phyloP scores from a whole-genome alignment of 2,329 filamentous ascomycete species.

The Diaporthe citri region DNA sequence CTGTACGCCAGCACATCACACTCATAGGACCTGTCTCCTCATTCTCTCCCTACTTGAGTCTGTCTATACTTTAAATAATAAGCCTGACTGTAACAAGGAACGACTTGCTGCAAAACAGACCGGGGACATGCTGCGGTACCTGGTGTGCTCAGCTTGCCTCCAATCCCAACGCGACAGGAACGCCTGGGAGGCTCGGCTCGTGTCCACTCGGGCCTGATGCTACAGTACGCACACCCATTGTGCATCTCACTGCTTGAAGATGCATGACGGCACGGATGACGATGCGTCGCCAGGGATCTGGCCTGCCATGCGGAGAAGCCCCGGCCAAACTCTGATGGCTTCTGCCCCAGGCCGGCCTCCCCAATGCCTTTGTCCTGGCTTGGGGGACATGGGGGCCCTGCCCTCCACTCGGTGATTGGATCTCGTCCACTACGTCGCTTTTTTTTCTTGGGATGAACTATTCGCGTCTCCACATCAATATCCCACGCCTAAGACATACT shows the following conservation, averaged over 20 bases:
- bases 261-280: conserved; percentile 29
- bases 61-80: background rate
- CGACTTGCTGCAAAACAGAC: background rate
- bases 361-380: background rate
- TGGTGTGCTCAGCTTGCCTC: background rate
- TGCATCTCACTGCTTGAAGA: background rate
- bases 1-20: background rate
- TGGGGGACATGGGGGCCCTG: conserved; percentile 19
- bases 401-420: conserved; percentile 13
- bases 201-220: background rate
- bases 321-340: conserved; percentile 5
- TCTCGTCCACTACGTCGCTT: conserved; percentile 1
- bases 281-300: conserved; percentile 16
- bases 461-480: conserved; percentile 29
- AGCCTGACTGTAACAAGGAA: background rate
- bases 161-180: conserved; percentile 2
- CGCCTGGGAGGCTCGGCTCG: background rate
- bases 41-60: background rate
- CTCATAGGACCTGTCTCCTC: background rate
- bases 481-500: conserved; percentile 27
- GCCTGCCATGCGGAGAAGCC: conserved; percentile 24
- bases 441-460: conserved; percentile 23
- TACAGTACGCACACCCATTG: background rate
- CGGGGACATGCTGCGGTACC: background rate
- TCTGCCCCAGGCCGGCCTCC: background rate